Evolutionary conservation across 257 asterid genomes (phyloP), one percentile per base, ranked within the genome.

Genomic region (Fraxinus excelsior): DNA sequence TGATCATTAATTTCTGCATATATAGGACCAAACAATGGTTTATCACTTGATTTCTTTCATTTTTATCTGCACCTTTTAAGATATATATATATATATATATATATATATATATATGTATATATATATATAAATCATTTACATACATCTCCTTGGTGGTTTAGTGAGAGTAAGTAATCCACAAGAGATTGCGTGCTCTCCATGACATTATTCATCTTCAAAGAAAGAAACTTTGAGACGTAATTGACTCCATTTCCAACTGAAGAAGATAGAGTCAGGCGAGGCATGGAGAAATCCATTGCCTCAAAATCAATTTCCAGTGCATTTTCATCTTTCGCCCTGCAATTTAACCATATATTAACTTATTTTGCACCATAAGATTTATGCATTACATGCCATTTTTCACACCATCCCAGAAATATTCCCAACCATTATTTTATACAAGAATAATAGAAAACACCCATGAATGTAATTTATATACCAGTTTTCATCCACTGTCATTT

Each of bases 301-400:
- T 93, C 99, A 82, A 94, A 94, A 83, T 94, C 96, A 73, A 92
- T 79, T 80, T 94, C 97, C 82, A 94, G 74, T 31, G 97, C 95
- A 75, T 89, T 88, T 80, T 89, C 94, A 76, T 94, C 99, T 35
- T 75, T 87, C 62, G 99, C 98, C 99, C 99, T 94, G 92, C 88
- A 83, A 58, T 72, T 79, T 71, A 19, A 16, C 29, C 1, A 14
- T 13, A 21, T 32, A 23, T 1, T 70, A 44, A 70, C 46, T 31
- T 40, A 10, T 25, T 34, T 19, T 69, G 42, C 25, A 71, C 35
- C 74, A 40, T 21, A 8, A 1, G 18, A 44, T n/a, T 23, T 69
- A 69, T 18, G 1, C 73, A 35, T 4, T 46, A 35, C 74, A 21
- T 38, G 19, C 58, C 32, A 25, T 23, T 60, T 60, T 60, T 60